Conservation (phyloP, 805 yeast species). For the Barnettozyma botsteinii region DNA sequence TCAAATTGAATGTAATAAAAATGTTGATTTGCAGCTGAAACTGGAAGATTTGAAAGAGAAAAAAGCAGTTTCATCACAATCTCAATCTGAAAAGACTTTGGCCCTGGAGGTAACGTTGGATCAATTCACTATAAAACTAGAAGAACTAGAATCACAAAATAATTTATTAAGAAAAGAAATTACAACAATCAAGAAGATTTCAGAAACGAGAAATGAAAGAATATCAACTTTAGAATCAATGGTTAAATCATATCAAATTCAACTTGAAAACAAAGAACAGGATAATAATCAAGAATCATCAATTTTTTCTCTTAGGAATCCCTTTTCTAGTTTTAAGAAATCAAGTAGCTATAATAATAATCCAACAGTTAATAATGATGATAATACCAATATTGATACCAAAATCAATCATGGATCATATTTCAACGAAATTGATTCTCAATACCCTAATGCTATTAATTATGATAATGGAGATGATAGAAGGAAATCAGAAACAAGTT, state of each 20-base stretch:
- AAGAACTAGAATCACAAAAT: slow-evolving; percentile 60
- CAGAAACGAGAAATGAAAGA: slow-evolving; percentile 51
- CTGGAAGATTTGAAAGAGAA: slow-evolving; percentile 33
- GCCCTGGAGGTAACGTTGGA: slow-evolving; percentile 53
- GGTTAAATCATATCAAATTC: slow-evolving; percentile 42
- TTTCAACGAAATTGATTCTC: not conserved
- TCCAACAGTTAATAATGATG: not conserved
- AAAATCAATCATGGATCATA: not conserved
- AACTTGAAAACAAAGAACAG: slow-evolving; percentile 6
- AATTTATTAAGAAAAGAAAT: slow-evolving; percentile 50
- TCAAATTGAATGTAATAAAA: slow-evolving; percentile 22
- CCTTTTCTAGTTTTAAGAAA: slow-evolving; percentile 10
- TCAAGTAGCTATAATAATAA: not conserved
- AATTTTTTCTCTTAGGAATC: slow-evolving; percentile 16
- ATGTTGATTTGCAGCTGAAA: slow-evolving; percentile 37
- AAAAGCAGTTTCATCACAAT: slow-evolving; percentile 17
- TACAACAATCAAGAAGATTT: slow-evolving; percentile 46
- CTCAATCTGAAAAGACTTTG: slow-evolving; percentile 41
- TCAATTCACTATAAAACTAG: slow-evolving; percentile 51
- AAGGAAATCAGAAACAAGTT: not conserved
- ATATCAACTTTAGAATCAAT: slow-evolving; percentile 48
- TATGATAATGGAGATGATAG: not conserved
- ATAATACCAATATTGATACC: not conserved
- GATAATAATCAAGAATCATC: slow-evolving; percentile 6
- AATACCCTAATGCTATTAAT: not conserved